These are phyloP conservation scores for Blumeria graminis DNA, from an alignment of 2,329 filamentous ascomycete genomes.

Conservation along the genomic window DNA sequence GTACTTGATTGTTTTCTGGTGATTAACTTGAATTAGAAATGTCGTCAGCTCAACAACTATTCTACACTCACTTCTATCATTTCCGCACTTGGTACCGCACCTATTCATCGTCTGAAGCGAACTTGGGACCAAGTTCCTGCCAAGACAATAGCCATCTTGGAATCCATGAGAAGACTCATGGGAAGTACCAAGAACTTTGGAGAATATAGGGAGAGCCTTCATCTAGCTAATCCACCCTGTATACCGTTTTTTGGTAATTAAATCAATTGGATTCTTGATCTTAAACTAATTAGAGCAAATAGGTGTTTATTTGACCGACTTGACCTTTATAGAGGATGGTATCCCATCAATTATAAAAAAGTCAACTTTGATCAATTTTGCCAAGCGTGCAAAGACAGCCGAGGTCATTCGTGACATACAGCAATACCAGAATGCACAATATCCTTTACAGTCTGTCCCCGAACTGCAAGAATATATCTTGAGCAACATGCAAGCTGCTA, in stretches of 20 bases:
- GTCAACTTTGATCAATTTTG: slow-evolving; percentile 93
- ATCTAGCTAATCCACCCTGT: slow-evolving; percentile 83
- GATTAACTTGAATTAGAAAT: slow-evolving; percentile 42
- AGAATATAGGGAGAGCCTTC: slow-evolving; percentile 81
- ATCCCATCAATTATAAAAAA: slow-evolving; percentile 94
- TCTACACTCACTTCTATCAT: slow-evolving; percentile 96
- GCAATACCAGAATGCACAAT: slow-evolving; percentile 96
- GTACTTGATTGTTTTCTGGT: neutral
- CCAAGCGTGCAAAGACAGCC: slow-evolving; percentile 90
- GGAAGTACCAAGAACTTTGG: slow-evolving; percentile 95
- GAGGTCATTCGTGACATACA: slow-evolving; percentile 97
- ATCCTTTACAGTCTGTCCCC: slow-evolving; percentile 64
- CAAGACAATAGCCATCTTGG: slow-evolving; percentile 54
- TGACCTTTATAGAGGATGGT: slow-evolving; percentile 96
- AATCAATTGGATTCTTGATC: neutral
- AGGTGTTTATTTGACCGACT: slow-evolving; percentile 91
- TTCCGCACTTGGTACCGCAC: slow-evolving; percentile 78
- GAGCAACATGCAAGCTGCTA: slow-evolving; percentile 83
- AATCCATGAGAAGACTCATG: slow-evolving; percentile 87
- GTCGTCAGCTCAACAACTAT: slow-evolving; percentile 80
- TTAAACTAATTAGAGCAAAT: slow-evolving; percentile 4
- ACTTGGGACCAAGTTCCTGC: slow-evolving; percentile 89
- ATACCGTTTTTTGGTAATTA: slow-evolving; percentile 85
- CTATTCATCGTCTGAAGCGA: slow-evolving; percentile 75
- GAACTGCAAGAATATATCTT: slow-evolving; percentile 94